Base-by-base conservation (phyloP, 257 asterid genomes). In the Primulina huaijiensis region DNA sequence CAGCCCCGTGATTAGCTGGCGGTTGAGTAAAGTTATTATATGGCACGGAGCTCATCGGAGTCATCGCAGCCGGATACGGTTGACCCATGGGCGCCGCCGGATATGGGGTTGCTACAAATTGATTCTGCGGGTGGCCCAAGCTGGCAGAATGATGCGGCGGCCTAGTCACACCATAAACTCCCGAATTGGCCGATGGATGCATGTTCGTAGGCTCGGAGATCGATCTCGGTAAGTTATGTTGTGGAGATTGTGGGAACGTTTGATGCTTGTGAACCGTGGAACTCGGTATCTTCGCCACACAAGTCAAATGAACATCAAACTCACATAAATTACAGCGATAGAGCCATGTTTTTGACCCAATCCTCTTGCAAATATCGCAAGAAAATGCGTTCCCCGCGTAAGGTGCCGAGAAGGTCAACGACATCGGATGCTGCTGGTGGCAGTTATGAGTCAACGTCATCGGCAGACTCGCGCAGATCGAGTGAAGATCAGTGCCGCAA, bases 401-500 rank as follows among this genome's bases (percentile, higher is more conserved):
- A 0, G 92, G 87, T 25, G 84, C 78, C 0, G 80, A 33, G 77
- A 81, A 86, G 7, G 73, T 68, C 40, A 86, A 81, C 30, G 21
- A 5, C 60, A 86, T 86, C 1, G 68, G 74, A 65, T 86, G 84
- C 9, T 25, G 67, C 9, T 25, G 69, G 72, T 86, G 92, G 70
- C 65, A 71, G 2, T 55, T 71, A 69, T 80, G 83, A 16, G 61
- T 38, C 16, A 64, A 19, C 0, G 8, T 57, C 70, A 71, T 11
- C 0, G 89, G 89, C 73, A 77, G n/a, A 3, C 70, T 57, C 0
- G 92, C 89, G 31, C 89, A 86, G 19, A 79, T 76, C 0, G 83
- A 74, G 72, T 86, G 92, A 23, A 82, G 86, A 62, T 86, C 92
- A 8, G 77, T 21, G 7, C 86, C 84, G 27, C 89, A 82, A 17